Evolutionary conservation across 805 yeast species (phyloP).

Genomic region (Tetrapisispora nanseiensis): DNA sequence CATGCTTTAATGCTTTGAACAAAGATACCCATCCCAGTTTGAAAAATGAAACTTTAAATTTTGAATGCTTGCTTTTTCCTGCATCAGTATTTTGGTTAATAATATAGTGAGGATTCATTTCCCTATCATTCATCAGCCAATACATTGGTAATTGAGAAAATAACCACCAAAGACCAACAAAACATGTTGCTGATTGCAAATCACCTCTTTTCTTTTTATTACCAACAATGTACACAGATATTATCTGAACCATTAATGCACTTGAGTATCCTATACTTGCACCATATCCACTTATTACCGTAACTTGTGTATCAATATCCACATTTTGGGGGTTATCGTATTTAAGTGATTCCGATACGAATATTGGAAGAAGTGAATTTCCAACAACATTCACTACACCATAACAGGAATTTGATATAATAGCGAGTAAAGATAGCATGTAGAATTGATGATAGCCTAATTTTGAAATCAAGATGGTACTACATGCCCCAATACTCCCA

Average conservation of each 20-base stretch:
- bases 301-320: conserved; percentile 33
- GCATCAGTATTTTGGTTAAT: background rate
- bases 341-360: conserved; percentile 38
- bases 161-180: conserved; percentile 75
- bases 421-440: conserved; percentile 39
- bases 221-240: conserved; percentile 43
- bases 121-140: conserved; percentile 31
- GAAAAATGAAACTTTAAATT: conserved; percentile 27
- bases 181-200: conserved; percentile 47
- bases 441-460: conserved; percentile 24
- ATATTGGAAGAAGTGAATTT: conserved; percentile 57
- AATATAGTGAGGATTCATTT: background rate
- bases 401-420: conserved; percentile 56
- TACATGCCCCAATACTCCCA: conserved; percentile 48
- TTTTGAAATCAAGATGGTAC: conserved; percentile 39
- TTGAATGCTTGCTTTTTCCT: background rate
- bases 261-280: conserved; percentile 62
- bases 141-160: conserved; percentile 56
- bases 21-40: conserved; percentile 56
- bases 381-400: conserved; percentile 78
- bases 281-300: conserved; percentile 56
- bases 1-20: conserved; percentile 46
- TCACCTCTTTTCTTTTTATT: conserved; percentile 16
- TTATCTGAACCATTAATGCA: conserved; percentile 56
- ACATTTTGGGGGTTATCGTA: conserved; percentile 3